Conservation (phyloP, 169 alveolate species). For the Cryptosporidium meleagridis region DNA sequence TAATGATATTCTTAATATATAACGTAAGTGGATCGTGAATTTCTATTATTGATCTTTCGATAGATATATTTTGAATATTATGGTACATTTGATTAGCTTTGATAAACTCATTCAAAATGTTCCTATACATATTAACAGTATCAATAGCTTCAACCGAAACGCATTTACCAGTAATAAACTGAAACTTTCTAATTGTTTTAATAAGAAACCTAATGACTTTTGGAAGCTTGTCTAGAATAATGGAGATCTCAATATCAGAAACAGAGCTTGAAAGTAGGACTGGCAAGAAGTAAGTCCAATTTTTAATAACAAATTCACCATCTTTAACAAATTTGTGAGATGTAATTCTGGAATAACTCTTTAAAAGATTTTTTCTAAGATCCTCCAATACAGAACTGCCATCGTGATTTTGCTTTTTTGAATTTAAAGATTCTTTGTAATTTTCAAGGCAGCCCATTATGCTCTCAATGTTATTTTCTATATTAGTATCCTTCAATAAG, state of each 20-base stretch:
- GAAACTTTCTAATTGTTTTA: slow-evolving; percentile 38
- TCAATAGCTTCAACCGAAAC: slow-evolving; percentile 10
- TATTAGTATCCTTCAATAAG: slow-evolving; percentile 9
- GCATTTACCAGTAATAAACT: slow-evolving; percentile 12
- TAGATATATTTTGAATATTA: neutral
- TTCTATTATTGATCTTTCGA: neutral
- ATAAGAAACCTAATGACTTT: slow-evolving; percentile 10
- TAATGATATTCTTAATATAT: slow-evolving; percentile 1
- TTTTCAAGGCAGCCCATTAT: slow-evolving; percentile 18
- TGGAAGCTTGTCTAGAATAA: slow-evolving; percentile 43
- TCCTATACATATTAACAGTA: slow-evolving; percentile 21
- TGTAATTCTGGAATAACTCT: neutral
- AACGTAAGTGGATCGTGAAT: slow-evolving; percentile 52
- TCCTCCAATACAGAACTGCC: neutral
- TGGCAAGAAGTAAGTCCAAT: slow-evolving; percentile 49
- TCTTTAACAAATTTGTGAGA: slow-evolving; percentile 36
- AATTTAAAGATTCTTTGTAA: neutral
- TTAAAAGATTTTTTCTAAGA: neutral
- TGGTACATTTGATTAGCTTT: neutral
- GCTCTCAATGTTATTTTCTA: slow-evolving; percentile 1
- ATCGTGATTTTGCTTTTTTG: neutral
- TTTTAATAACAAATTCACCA: slow-evolving; percentile 8
- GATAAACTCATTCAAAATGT: neutral
- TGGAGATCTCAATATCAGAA: slow-evolving; percentile 10
- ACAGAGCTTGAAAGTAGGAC: slow-evolving; percentile 32